Conservation (phyloP, 495 filamentous ascomycete genomes). For the Tuber magnatum region DNA sequence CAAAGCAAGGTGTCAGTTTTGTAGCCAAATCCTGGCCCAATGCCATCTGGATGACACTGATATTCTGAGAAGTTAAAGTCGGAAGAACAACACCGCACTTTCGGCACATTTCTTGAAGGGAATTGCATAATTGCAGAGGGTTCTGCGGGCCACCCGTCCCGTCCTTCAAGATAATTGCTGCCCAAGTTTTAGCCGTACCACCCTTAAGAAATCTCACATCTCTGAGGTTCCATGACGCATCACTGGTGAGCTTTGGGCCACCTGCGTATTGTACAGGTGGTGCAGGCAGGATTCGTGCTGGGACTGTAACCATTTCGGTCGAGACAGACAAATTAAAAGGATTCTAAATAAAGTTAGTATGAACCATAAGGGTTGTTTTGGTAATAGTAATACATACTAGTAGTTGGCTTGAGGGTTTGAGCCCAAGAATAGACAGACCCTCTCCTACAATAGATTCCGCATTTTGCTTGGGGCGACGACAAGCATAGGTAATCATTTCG, state of each 20-base stretch:
- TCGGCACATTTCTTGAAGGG: neutral
- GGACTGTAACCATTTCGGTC: conserved; percentile 36
- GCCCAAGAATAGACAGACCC: conserved; percentile 43
- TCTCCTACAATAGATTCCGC: conserved; percentile 34
- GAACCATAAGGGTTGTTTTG: conserved; percentile 57
- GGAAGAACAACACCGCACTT: neutral
- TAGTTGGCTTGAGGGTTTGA: conserved; percentile 53
- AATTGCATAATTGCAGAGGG: conserved; percentile 6
- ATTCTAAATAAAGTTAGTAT: conserved; percentile 20
- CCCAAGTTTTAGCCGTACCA: conserved; percentile 25
- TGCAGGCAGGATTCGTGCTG: conserved; percentile 32
- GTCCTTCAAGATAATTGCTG: conserved; percentile 32
- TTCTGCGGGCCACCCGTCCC: conserved; percentile 29
- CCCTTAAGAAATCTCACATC: conserved; percentile 24
- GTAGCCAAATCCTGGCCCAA: neutral
- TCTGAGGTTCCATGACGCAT: conserved; percentile 36
- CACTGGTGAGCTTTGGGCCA: conserved; percentile 1
- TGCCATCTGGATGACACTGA: neutral
- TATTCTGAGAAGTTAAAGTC: neutral
- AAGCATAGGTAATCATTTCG: conserved; percentile 34
- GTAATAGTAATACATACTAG: conserved; percentile 48
- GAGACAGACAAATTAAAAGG: conserved; percentile 36
- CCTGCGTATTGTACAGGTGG: conserved; percentile 27
- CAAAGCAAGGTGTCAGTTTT: neutral
- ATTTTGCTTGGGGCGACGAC: conserved; percentile 31